Conservation (phyloP, 2,329 filamentous ascomycete genomes). For the Chalaropsis thielavioides region DNA sequence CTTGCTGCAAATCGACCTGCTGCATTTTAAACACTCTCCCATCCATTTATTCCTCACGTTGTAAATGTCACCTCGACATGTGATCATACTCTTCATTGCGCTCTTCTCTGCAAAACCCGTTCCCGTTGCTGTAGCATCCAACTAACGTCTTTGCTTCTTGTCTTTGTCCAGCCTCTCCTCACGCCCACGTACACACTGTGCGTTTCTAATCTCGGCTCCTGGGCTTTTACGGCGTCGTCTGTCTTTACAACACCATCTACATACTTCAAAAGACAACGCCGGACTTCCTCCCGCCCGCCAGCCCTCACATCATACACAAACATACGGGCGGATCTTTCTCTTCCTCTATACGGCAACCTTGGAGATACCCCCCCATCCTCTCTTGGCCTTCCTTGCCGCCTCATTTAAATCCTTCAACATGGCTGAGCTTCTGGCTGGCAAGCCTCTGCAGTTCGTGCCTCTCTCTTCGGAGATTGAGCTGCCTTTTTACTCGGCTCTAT, state of each 20-base stretch:
- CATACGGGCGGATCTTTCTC: no score
- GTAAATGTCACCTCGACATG: background rate
- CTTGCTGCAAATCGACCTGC: background rate
- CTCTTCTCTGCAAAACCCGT: background rate
- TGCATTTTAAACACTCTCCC: background rate
- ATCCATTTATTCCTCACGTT: background rate
- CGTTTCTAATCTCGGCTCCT: no score
- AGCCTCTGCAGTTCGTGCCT: slow-evolving; percentile 55
- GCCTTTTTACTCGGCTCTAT: slow-evolving; percentile 87
- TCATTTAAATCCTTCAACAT: slow-evolving; percentile 3
- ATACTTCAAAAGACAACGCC: no score
- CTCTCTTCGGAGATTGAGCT: slow-evolving; percentile 92
- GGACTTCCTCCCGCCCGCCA: no score
- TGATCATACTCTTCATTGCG: background rate
- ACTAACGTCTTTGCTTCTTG: background rate
- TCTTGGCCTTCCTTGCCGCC: background rate
- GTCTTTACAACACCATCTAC: no score
- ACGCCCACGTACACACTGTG: no score
- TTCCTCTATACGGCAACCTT: no score
- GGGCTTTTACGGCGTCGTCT: no score
- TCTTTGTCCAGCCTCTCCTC: background rate
- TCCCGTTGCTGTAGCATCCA: no score
- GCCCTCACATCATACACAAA: no score
- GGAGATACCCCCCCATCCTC: background rate
- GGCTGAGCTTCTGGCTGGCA: slow-evolving; percentile 16